Evolutionary conservation across 208 protist genomes (phyloP).

Genomic region (Phytomonas sp.): DNA sequence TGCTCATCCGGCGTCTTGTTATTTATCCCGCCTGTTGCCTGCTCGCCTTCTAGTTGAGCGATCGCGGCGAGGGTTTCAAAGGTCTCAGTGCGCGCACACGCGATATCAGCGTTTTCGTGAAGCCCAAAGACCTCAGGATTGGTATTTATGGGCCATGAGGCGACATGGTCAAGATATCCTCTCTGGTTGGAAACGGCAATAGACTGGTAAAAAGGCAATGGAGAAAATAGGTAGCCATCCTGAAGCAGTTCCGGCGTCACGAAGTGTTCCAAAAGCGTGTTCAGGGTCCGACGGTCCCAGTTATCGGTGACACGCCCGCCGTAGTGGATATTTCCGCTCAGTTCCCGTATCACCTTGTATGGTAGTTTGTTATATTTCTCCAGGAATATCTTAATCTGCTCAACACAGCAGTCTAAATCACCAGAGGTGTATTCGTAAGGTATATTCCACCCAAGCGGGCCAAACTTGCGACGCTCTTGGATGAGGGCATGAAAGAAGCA

Average conservation of each 20-base stretch:
- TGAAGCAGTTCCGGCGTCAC: conserved; percentile 85
- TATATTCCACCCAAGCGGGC: conserved; percentile 98
- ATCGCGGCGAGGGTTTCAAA: conserved; percentile 88
- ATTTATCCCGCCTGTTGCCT: conserved; percentile 13
- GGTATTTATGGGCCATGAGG: conserved; percentile 90
- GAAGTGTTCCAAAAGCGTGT: conserved; percentile 92
- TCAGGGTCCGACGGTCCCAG: conserved; percentile 94
- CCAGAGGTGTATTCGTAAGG: conserved; percentile 96
- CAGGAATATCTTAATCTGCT: conserved; percentile 93
- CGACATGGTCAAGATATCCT: conserved; percentile 88
- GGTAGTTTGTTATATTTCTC: conserved; percentile 96
- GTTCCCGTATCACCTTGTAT: conserved; percentile 95
- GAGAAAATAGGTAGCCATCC: conserved; percentile 87
- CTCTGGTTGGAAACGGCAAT: conserved; percentile 68
- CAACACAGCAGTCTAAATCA: conserved; percentile 92
- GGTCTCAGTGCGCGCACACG: conserved; percentile 89
- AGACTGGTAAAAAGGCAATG: conserved; percentile 71
- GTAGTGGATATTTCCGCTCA: conserved; percentile 98
- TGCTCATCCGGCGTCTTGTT: conserved; percentile 75
- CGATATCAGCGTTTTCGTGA: conserved; percentile 98
- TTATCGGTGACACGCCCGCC: conserved; percentile 98
- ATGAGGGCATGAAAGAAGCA: conserved; percentile 97
- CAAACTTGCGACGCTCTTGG: conserved; percentile 98
- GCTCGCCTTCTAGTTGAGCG: conserved; percentile 69
- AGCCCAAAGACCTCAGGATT: conserved; percentile 95